Conservation (phyloP, 805 yeast genomes). For the Jamesozyma hellenica region DNA sequence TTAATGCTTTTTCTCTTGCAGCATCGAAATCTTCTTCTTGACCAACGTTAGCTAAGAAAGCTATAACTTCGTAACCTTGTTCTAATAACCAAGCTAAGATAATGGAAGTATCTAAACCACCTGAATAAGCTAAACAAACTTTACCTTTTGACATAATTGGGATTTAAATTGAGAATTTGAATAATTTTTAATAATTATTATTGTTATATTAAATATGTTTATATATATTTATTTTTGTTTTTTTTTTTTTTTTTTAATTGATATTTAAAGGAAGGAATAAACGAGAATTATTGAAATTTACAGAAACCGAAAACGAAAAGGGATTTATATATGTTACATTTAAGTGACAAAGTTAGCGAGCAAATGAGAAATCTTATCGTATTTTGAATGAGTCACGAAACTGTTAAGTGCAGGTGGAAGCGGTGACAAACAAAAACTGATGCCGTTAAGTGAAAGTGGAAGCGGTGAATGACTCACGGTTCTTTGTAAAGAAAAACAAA, state of each 20-base stretch:
- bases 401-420: neutral
- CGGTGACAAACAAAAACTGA: neutral
- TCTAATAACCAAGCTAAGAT: slow-evolving; percentile 97
- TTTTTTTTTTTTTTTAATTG: too few species aligned
- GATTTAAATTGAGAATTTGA: slow-evolving; percentile 4
- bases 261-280: slow-evolving; percentile 1
- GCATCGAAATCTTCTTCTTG: slow-evolving; percentile 99
- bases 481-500: too few species aligned
- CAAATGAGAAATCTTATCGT: too few species aligned
- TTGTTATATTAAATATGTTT: too few species aligned
- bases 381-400: neutral
- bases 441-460: slow-evolving; percentile 5
- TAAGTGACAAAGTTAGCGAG: slow-evolving; percentile 16
- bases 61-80: slow-evolving; percentile 95
- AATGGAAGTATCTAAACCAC: slow-evolving; percentile 96
- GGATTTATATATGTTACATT: slow-evolving; percentile 1
- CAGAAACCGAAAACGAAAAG: neutral
- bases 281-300: neutral
- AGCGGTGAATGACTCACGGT: too few species aligned
- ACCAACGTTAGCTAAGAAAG: slow-evolving; percentile 96
- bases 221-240: too few species aligned
- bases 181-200: too few species aligned
- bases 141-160: slow-evolving; percentile 99
- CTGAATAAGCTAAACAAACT: slow-evolving; percentile 98
- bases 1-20: slow-evolving; percentile 90